Evolutionary conservation across 495 filamentous ascomycete genomes (phyloP).

Genomic region (Rhizodiscina lignyota): DNA sequence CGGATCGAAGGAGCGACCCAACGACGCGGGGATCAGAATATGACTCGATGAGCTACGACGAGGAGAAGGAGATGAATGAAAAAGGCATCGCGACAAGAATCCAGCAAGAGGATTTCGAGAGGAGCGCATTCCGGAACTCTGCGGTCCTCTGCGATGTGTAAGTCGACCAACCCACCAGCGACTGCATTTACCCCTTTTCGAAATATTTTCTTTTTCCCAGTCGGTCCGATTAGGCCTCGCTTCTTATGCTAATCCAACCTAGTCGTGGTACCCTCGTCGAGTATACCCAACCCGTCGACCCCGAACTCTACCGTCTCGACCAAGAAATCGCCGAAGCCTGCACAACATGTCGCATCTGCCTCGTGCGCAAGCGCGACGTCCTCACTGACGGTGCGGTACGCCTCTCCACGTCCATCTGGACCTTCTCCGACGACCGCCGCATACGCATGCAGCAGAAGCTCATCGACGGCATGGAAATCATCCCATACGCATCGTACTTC

Average conservation of each 20-base stretch:
- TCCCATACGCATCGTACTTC: conserved; percentile 24
- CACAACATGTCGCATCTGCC: conserved; percentile 11
- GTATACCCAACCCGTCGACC: conserved; percentile 16
- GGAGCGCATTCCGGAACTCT: conserved; percentile 18
- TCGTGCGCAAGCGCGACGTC: conserved; percentile 20
- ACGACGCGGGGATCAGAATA: too few relatives aligned
- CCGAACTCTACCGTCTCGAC: conserved; percentile 12
- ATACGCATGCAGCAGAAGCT: conserved; percentile 23
- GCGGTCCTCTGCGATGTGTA: conserved; percentile 24
- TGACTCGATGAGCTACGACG: too few relatives aligned
- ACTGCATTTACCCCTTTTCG: neutral
- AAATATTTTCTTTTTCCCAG: neutral
- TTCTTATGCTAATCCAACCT: neutral
- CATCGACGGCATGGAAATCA: conserved; percentile 16
- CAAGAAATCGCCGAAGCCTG: conserved; percentile 17
- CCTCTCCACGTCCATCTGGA: conserved; percentile 22
- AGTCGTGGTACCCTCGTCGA: conserved; percentile 16
- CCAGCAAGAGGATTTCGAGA: conserved; percentile 18
- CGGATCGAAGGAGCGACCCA: too few relatives aligned
- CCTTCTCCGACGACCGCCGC: conserved; percentile 18
- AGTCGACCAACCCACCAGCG: conserved; percentile 2
- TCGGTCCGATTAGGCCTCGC: neutral
- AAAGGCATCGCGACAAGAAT: conserved; percentile 7
- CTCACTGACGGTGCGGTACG: conserved; percentile 9
- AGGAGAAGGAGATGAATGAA: too few relatives aligned